phyloP scores from a whole-genome alignment of 139 green algal species.

The Coccomyxa sp. region DNA sequence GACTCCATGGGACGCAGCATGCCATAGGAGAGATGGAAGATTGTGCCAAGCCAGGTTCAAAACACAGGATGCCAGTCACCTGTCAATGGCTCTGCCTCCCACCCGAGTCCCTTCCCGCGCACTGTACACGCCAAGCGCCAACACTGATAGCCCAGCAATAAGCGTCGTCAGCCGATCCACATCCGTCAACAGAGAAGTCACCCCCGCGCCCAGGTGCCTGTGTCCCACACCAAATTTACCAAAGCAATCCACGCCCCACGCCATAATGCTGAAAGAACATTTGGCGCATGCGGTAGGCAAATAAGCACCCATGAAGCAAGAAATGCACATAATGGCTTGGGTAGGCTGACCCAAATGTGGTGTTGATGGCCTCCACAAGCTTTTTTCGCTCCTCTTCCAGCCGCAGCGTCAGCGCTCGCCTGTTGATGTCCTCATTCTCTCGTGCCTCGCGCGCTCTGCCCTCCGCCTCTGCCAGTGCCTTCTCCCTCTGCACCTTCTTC shows the following conservation, averaged over 20 bases:
- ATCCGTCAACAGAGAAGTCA: conserved; percentile 74
- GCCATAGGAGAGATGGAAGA: too few species aligned
- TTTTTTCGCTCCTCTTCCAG: conserved; percentile 70
- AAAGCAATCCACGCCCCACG: not conserved
- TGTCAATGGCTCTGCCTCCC: conserved; percentile 62
- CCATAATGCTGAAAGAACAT: too few species aligned
- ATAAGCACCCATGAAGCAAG: too few species aligned
- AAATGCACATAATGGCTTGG: too few species aligned
- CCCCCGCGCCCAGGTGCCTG: conserved; percentile 61
- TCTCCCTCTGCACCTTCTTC: conserved; percentile 80
- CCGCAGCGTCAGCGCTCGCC: conserved; percentile 51
- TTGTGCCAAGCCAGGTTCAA: too few species aligned
- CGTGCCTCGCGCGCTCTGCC: conserved; percentile 82
- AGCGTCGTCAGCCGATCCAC: conserved; percentile 63
- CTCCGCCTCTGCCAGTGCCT: conserved; percentile 90
- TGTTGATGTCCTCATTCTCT: conserved; percentile 95
- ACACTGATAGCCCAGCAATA: conserved; percentile 64
- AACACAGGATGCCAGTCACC: not conserved
- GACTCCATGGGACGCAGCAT: too few species aligned
- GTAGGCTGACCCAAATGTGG: conserved; percentile 53
- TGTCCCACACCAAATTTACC: not conserved
- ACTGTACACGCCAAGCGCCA: conserved; percentile 85
- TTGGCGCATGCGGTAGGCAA: too few species aligned
- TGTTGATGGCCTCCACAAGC: conserved; percentile 82
- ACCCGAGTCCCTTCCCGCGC: conserved; percentile 75